Evolutionary conservation across 1,284 basidiomycete genomes (phyloP), one percentile per base, ranked within the genome.

Genomic region (Microbotryum lychnidis-dioicae): DNA sequence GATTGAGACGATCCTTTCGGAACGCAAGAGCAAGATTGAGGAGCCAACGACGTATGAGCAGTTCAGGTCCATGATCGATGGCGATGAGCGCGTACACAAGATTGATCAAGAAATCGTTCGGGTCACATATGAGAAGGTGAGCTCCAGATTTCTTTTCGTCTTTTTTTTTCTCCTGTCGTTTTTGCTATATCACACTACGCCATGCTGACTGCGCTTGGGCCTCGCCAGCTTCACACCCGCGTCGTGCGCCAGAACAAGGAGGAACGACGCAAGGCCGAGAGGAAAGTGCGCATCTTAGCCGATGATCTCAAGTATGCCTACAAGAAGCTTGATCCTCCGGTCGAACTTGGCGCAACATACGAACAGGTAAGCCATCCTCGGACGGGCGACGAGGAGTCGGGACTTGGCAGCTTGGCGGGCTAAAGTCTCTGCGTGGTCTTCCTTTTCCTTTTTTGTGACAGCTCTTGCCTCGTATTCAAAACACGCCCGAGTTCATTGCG

Each of bases 301-400:
- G 94, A 99, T 73, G 96, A 98, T 72, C 79, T 98, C 44, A 87
- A 96, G 4, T 97, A 97, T 75, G 96, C 92, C 0, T 80, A 97
- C 66, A 92, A 90, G 77, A 93, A 94, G 72, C 78, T 94, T 6
- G 76, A 87, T 1, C 86, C 91, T 44, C 81, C 87, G 1, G 76
- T 94, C 50, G 87, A 91, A 66, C 72, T 91, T 49, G 84, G 78
- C 27, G 74, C 84, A 62, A 74, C 84, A 0, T 96, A 86, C 71
- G 91, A 94, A 70, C 83, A 87, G 66, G 89, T 88, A 68, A 61
- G 81, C 76, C 25, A 27, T 27, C 52, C 23, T 33, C 31, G 4
- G 50, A 52, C 51, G 21, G 5, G n/a, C 23, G 37, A 20, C 54
- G n/a, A 25, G 16, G 52, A 18, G 25, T 48, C 4, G 27, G 2